A percentile compares a stretch with the other conserved stretches of the same genome.
These are phyloP conservation scores for Diaporthe ampelina DNA, from an alignment of 2,329 filamentous ascomycete species.

Conservation along the genomic window DNA sequence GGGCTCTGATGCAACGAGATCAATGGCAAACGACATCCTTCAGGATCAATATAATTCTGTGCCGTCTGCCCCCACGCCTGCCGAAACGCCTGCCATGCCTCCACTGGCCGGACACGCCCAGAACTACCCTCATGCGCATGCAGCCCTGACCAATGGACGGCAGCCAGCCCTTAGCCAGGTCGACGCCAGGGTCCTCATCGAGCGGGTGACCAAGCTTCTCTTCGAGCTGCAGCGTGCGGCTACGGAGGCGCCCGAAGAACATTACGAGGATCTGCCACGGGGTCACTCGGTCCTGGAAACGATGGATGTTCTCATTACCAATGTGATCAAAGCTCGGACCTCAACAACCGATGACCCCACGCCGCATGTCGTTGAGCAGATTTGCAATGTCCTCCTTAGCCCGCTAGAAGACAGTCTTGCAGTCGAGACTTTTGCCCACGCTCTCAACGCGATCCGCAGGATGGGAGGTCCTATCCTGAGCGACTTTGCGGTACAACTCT, in stretches of 20 bases:
- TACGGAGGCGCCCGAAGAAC: constrained; percentile 68
- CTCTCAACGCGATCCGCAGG: constrained; percentile 72
- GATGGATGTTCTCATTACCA: constrained; percentile 72
- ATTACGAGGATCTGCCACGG: constrained; percentile 71
- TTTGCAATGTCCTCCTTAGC: constrained; percentile 69
- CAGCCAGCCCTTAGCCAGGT: constrained; percentile 59
- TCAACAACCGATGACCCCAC: constrained; percentile 70
- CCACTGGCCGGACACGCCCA: constrained; percentile 67
- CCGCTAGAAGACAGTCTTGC: constrained; percentile 68
- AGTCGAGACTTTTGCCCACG: constrained; percentile 73
- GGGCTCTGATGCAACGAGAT: constrained; percentile 71
- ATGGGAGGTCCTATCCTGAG: constrained; percentile 69
- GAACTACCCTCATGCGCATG: constrained; percentile 68
- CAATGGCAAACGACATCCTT: constrained; percentile 74
- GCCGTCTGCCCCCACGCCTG: constrained; percentile 70
- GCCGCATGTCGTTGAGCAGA: constrained; percentile 71
- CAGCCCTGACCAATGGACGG: constrained; percentile 65
- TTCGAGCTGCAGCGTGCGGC: constrained; percentile 69
- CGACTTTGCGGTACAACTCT: constrained; percentile 67
- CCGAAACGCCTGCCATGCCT: constrained; percentile 70
- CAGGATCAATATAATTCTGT: constrained; percentile 72
- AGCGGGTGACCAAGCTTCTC: constrained; percentile 70
- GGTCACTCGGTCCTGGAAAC: constrained; percentile 73
- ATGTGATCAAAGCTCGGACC: constrained; percentile 74
- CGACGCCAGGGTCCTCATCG: constrained; percentile 66